A percentile compares a stretch with the other conserved stretches of the same genome.
Conservation (phyloP, 139 green algal species). For the Closterium sp. region DNA sequence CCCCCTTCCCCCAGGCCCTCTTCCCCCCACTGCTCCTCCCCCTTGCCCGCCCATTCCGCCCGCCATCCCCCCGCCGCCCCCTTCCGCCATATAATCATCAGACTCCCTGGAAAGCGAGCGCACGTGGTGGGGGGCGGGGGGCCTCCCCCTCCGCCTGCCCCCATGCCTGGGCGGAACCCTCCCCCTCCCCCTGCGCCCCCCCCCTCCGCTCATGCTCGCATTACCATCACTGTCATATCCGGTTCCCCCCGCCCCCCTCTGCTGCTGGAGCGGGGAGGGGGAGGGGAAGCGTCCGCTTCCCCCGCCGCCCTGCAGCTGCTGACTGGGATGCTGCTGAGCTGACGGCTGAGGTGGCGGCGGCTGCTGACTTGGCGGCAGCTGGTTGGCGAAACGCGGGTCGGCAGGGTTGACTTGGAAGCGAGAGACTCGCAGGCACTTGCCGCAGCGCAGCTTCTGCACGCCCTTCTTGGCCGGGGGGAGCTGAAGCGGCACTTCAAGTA, state of each 20-base stretch:
- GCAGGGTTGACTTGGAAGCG: conserved; percentile 8
- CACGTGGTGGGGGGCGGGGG: neutral
- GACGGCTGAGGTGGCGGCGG: too few relatives aligned
- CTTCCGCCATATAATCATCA: neutral
- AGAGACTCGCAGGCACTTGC: conserved; percentile 26
- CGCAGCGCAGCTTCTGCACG: conserved; percentile 31
- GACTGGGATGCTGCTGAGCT: neutral
- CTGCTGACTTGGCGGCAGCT: neutral
- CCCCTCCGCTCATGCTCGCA: neutral
- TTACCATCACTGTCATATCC: neutral
- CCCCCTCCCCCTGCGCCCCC: neutral
- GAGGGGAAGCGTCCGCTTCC: neutral
- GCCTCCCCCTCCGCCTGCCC: neutral
- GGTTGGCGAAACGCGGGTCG: neutral
- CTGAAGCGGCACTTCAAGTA: neutral
- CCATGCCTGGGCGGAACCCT: neutral
- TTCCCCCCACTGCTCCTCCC: neutral
- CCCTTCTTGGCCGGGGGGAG: neutral
- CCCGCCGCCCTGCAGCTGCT: neutral
- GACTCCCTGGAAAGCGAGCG: neutral
- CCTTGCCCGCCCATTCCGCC: neutral
- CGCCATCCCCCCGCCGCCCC: neutral
- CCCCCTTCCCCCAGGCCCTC: neutral
- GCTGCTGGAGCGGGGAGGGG: neutral
- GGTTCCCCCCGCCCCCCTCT: neutral